Percentiles rank a stretch among this genome's conserved stretches.
phyloP scores from a whole-genome alignment of 129 eudicot species.

The Ambrosia trifida region DNA sequence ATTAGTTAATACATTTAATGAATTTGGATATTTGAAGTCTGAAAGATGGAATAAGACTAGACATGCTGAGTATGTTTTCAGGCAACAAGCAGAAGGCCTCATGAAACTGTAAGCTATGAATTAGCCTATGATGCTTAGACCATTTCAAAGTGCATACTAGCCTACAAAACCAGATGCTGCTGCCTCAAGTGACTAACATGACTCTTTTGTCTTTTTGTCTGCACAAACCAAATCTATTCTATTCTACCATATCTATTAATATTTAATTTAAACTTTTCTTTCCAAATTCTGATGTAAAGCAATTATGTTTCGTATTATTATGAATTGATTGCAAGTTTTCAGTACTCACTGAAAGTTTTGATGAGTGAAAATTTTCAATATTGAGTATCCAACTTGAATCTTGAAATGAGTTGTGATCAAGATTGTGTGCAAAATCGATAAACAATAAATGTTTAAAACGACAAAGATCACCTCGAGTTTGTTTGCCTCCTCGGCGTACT shows the following conservation, averaged over 20 bases:
- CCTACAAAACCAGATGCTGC: constrained; percentile 36
- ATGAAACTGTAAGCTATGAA: constrained; percentile 31
- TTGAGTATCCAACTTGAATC: no score
- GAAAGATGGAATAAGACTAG: constrained; percentile 4
- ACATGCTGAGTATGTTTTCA: constrained; percentile 32
- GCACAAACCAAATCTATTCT: constrained; percentile 18
- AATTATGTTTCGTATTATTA: no score
- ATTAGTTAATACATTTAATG: constrained; percentile 2
- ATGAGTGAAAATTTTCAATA: no score
- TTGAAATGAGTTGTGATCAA: background rate
- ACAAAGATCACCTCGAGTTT: no score
- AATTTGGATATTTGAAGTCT: background rate
- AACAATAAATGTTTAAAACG: no score
- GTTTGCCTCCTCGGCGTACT: no score
- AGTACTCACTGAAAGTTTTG: no score
- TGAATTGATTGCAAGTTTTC: no score
- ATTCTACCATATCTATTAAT: constrained; percentile 8
- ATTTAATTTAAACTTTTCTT: background rate
- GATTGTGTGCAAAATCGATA: background rate
- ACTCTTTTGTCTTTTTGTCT: constrained; percentile 37
- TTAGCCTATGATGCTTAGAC: background rate
- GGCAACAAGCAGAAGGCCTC: constrained; percentile 34
- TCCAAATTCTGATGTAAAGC: no score
- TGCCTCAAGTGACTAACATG: constrained; percentile 30
- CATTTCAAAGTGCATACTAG: constrained; percentile 15